phyloP scores from a whole-genome alignment of 148 eudicot genomes.

The Oxyria digyna region DNA sequence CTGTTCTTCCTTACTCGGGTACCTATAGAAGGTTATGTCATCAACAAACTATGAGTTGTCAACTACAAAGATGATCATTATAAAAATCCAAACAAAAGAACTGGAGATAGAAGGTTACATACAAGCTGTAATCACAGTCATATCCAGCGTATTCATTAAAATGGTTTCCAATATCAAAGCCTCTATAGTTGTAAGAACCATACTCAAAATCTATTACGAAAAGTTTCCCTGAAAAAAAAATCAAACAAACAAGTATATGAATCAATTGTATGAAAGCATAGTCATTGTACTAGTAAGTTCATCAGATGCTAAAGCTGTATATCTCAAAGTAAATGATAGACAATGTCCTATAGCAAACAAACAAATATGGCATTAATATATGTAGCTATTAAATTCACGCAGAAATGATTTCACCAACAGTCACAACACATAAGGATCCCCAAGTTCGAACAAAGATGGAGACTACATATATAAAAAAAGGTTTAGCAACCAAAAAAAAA shows the following conservation, averaged over 20 bases:
- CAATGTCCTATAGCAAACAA: too few species aligned
- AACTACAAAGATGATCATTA: not conserved
- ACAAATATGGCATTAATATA: too few species aligned
- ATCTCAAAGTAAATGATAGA: not conserved
- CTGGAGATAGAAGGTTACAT: slow-evolving; percentile 14
- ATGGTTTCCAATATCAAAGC: slow-evolving; percentile 95
- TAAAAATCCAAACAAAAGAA: not conserved
- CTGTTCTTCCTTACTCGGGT: slow-evolving; percentile 82
- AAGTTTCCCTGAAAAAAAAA: slow-evolving; percentile 51
- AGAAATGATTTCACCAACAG: not conserved
- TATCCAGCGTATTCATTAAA: slow-evolving; percentile 98
- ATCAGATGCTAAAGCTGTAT: too few species aligned
- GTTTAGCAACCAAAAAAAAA: not conserved
- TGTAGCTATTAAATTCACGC: too few species aligned
- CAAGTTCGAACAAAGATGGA: not conserved
- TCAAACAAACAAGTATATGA: not conserved
- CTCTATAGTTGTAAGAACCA: slow-evolving; percentile 93
- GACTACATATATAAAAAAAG: not conserved
- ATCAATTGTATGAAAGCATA: not conserved
- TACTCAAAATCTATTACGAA: slow-evolving; percentile 95
- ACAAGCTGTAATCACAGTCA: slow-evolving; percentile 92
- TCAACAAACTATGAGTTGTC: slow-evolving; percentile 7
- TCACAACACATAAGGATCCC: too few species aligned
- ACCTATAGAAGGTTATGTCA: slow-evolving; percentile 34
- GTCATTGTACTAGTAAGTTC: not conserved